phyloP scores from a whole-genome alignment of 495 filamentous ascomycete species.

The Hypoxylon rickii region DNA sequence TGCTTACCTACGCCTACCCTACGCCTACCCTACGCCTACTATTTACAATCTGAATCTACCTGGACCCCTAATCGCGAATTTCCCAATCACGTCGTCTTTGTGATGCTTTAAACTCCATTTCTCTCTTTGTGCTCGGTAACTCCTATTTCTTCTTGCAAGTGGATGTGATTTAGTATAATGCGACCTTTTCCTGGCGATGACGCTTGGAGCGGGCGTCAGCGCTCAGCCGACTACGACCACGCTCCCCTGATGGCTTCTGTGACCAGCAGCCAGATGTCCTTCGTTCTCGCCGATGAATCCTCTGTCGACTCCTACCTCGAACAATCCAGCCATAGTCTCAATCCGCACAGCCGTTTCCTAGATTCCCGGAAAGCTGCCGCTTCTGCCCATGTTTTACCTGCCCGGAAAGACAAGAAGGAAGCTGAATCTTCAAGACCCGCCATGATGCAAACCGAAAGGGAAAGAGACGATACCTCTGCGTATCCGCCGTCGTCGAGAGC shows the following conservation, averaged over 20 bases:
- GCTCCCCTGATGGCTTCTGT: slow-evolving; percentile 28
- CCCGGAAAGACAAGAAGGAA: slow-evolving; percentile 29
- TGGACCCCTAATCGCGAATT: not conserved
- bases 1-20: not conserved
- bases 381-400: slow-evolving; percentile 9
- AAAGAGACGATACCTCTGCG: slow-evolving; percentile 23
- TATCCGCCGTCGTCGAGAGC: slow-evolving; percentile 25
- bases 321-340: slow-evolving; percentile 20
- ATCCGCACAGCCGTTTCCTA: slow-evolving; percentile 36
- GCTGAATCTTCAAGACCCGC: slow-evolving; percentile 9
- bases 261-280: slow-evolving; percentile 54
- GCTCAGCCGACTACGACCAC: slow-evolving; percentile 38
- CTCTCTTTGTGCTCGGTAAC: no score
- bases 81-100: no score
- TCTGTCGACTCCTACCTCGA: slow-evolving; percentile 50
- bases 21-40: no score
- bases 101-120: no score
- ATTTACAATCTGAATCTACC: not conserved
- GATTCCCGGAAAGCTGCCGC: slow-evolving; percentile 41
- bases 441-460: slow-evolving; percentile 12
- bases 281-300: slow-evolving; percentile 60
- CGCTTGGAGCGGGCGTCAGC: slow-evolving; percentile 40
- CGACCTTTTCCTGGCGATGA: slow-evolving; percentile 47
- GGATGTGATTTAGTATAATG: slow-evolving; percentile 40
- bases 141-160: slow-evolving; percentile 6